Percentiles rank a stretch among this genome's conserved stretches.
Conservation (phyloP, 495 filamentous ascomycete genomes). For the Entonaema liquescens region DNA sequence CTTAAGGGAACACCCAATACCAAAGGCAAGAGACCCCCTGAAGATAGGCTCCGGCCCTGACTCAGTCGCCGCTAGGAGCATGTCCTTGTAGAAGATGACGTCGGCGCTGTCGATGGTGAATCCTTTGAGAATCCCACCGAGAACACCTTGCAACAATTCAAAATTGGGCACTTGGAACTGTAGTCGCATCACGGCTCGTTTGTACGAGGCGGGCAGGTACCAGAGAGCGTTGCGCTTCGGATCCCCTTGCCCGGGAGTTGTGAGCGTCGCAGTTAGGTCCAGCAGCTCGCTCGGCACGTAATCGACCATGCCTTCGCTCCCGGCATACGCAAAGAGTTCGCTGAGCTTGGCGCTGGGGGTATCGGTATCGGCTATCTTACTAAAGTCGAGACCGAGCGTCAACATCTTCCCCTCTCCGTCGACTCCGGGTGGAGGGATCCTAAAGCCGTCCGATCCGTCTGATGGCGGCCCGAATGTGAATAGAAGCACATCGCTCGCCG, state of each 20-base stretch:
- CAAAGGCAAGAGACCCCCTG: background rate
- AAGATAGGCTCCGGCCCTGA: background rate
- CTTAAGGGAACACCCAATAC: background rate
- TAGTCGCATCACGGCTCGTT: background rate
- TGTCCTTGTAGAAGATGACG: background rate
- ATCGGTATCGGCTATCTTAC: background rate
- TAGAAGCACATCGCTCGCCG: slow-evolving; percentile 11
- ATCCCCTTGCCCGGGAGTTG: background rate
- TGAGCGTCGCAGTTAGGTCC: background rate
- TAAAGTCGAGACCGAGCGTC: background rate
- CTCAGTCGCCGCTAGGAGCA: background rate
- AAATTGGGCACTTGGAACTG: background rate
- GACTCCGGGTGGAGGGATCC: background rate
- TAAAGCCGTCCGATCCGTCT: background rate
- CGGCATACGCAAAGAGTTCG: background rate
- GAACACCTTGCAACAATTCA: background rate
- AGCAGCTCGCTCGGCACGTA: background rate
- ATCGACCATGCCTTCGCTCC: background rate
- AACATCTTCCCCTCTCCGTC: background rate
- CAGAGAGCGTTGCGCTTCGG: background rate
- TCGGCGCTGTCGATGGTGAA: background rate
- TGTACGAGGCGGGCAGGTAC: background rate
- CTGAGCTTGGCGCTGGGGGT: background rate
- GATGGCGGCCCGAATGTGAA: slow-evolving; percentile 14
- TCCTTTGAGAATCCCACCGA: background rate